Evolutionary conservation across 169 alveolate genomes (phyloP).

Genomic region (Pseudocohnilembus persalinus): DNA sequence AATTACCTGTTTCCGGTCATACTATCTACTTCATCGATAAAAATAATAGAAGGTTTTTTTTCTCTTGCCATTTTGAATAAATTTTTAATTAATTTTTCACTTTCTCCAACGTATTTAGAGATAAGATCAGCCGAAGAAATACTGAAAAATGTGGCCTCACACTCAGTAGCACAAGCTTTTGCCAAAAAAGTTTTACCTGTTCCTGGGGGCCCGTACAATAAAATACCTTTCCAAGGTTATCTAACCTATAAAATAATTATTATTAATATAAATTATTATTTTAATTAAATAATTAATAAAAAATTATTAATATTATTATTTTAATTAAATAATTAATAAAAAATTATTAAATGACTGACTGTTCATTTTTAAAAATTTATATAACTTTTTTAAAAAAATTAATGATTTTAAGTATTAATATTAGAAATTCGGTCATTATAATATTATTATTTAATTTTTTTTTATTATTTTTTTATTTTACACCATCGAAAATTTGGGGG

Average conservation of each 20-base stretch:
- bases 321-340: too few relatives aligned
- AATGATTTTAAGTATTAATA: too few relatives aligned
- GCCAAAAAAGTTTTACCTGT: constrained; percentile 99
- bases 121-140: constrained; percentile 97
- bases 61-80: constrained; percentile 97
- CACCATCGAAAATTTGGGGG: constrained; percentile 91
- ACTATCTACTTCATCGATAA: constrained; percentile 99
- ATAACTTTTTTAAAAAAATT: too few relatives aligned
- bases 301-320: too few relatives aligned
- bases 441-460: too few relatives aligned
- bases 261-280: constrained; percentile 76
- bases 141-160: constrained; percentile 92
- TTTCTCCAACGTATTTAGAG: constrained; percentile 99
- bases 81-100: constrained; percentile 94
- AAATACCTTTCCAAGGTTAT: constrained; percentile 91
- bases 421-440: too few relatives aligned
- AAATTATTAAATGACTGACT: too few relatives aligned
- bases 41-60: constrained; percentile 95
- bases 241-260: constrained; percentile 55
- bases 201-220: constrained; percentile 98
- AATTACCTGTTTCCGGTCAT: constrained; percentile 91
- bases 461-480: too few relatives aligned
- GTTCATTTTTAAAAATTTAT: too few relatives aligned
- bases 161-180: constrained; percentile 99
- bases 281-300: constrained; percentile 58